Evolutionary conservation across 2,329 filamentous ascomycete genomes (phyloP).

Genomic region (Epichloe typhina): DNA sequence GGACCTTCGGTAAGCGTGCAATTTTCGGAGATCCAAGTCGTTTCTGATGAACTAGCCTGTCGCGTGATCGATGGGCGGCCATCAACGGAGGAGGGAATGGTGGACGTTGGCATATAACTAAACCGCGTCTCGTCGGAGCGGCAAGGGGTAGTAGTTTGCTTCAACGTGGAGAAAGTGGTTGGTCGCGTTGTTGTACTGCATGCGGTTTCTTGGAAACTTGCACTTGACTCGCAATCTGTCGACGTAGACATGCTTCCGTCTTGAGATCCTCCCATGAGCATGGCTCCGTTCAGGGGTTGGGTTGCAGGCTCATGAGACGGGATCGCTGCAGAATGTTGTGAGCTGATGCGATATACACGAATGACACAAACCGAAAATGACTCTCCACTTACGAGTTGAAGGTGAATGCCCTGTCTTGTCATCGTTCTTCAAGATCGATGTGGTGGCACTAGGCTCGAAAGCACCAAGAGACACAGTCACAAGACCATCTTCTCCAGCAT

Average conservation of each 20-base stretch:
- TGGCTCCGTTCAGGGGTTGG: background rate
- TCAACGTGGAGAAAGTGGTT: background rate
- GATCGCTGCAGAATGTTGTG: background rate
- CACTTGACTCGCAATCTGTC: background rate
- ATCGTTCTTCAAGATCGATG: constrained; percentile 2
- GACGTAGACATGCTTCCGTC: background rate
- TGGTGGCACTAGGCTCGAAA: constrained; percentile 7
- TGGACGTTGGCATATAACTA: background rate
- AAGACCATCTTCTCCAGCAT: constrained; percentile 19
- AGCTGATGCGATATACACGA: background rate
- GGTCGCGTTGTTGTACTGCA: background rate
- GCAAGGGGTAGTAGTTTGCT: background rate
- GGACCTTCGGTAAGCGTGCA: background rate
- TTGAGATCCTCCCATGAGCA: background rate
- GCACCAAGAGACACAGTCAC: constrained; percentile 16
- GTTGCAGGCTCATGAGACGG: background rate
- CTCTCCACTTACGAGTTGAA: background rate
- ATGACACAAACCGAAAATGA: background rate
- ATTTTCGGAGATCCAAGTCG: background rate
- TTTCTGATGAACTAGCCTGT: background rate
- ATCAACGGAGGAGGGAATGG: background rate
- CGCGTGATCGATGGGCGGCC: background rate
- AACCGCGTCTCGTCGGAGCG: background rate
- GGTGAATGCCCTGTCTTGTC: background rate
- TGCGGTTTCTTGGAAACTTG: background rate